These are phyloP conservation scores for Simplicillium aogashimaense DNA, from an alignment of 2,329 filamentous ascomycete genomes.

Conservation along the genomic window DNA sequence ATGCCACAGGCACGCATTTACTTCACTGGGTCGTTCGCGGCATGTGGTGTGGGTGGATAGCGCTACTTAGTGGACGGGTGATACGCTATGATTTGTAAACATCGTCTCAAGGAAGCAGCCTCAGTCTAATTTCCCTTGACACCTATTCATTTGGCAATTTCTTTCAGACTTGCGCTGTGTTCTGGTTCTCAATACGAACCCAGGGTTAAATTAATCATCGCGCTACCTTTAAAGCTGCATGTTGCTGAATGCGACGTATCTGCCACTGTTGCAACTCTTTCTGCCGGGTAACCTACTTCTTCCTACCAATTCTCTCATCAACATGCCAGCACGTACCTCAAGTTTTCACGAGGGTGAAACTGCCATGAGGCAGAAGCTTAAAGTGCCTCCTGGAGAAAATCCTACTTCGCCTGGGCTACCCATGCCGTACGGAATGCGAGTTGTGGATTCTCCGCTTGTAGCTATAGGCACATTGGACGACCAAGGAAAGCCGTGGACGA, in stretches of 20 bases:
- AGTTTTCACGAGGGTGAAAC: slow-evolving; percentile 58
- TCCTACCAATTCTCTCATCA: slow-evolving; percentile 3
- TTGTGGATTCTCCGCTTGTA: slow-evolving; percentile 55
- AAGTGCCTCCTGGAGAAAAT: slow-evolving; percentile 47
- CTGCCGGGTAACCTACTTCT: slow-evolving; percentile 3
- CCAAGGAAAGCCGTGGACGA: slow-evolving; percentile 61
- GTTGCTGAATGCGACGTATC: too few species aligned
- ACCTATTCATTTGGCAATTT: too few species aligned
- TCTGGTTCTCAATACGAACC: too few species aligned
- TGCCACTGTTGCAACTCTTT: slow-evolving; percentile 1
- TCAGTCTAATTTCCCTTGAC: too few species aligned
- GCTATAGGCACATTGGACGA: slow-evolving; percentile 64
- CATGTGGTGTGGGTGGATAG: background rate
- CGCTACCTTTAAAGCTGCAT: too few species aligned
- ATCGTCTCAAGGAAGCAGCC: too few species aligned
- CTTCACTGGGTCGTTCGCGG: background rate
- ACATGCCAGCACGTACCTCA: slow-evolving; percentile 17
- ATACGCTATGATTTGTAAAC: slow-evolving; percentile 8
- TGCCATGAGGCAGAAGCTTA: slow-evolving; percentile 53
- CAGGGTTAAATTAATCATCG: too few species aligned
- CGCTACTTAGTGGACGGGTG: background rate
- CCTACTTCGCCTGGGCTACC: slow-evolving; percentile 58
- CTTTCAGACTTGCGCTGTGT: too few species aligned
- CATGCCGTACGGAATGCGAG: slow-evolving; percentile 47
- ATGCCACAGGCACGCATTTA: background rate